Evolutionary conservation across 495 filamentous ascomycete genomes (phyloP).

Genomic region (Tuber borchii): DNA sequence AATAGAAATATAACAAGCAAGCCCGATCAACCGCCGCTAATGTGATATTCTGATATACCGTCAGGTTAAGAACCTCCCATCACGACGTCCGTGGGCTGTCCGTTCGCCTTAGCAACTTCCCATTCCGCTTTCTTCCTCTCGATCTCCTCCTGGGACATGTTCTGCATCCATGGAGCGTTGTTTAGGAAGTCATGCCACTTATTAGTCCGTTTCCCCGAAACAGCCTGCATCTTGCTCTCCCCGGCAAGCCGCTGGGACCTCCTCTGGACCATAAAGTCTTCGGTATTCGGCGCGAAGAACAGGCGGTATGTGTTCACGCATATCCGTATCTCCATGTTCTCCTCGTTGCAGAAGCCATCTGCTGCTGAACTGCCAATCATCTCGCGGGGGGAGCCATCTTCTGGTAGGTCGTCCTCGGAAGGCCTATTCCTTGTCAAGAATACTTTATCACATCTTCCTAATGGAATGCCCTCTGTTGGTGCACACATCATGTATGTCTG

Average conservation of each 20-base stretch:
- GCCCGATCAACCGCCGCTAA: background rate
- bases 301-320: conserved; percentile 76
- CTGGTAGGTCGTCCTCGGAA: conserved; percentile 45
- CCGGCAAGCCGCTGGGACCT: conserved; percentile 32
- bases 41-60: background rate
- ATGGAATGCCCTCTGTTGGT: conserved; percentile 75
- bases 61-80: conserved; percentile 32
- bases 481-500: conserved; percentile 81
- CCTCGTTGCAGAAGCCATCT: conserved; percentile 54
- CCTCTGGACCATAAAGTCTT: conserved; percentile 54
- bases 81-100: conserved; percentile 27
- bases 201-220: conserved; percentile 55
- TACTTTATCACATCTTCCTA: conserved; percentile 57
- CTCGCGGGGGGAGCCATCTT: conserved; percentile 44
- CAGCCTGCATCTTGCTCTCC: conserved; percentile 42
- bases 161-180: conserved; percentile 69
- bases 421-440: conserved; percentile 71
- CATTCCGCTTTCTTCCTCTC: conserved; percentile 27
- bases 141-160: conserved; percentile 27
- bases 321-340: conserved; percentile 71
- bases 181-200: conserved; percentile 66
- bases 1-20: background rate
- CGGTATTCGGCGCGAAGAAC: conserved; percentile 64
- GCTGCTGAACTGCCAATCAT: conserved; percentile 45
- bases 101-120: conserved; percentile 32